Conservation (phyloP, 345 rosid genomes). For the Moringa oleifera region DNA sequence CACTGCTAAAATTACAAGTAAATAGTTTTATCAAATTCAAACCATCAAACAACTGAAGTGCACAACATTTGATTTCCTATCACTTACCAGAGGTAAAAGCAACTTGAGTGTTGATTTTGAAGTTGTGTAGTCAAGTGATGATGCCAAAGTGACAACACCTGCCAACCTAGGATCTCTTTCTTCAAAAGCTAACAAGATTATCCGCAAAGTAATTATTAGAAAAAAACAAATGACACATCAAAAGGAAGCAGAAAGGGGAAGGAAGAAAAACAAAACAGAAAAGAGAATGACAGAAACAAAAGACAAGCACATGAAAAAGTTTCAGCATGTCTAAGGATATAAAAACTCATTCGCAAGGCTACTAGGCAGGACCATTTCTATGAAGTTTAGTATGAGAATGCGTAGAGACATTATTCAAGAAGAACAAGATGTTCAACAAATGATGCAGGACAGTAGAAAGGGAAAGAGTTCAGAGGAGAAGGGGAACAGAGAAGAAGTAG, state of each 20-base stretch:
- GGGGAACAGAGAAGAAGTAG: no score
- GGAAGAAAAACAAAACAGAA: not conserved
- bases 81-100: constrained; percentile 85
- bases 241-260: not conserved
- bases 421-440: no score
- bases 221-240: not conserved
- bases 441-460: no score
- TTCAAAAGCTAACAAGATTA: constrained; percentile 60
- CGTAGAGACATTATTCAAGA: no score
- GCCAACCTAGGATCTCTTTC: constrained; percentile 64
- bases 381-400: no score
- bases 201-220: no score
- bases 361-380: no score
- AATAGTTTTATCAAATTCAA: constrained; percentile 9
- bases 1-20: constrained; percentile 4
- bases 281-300: not conserved
- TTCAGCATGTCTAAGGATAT: not conserved
- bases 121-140: constrained; percentile 84
- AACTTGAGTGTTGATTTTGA: constrained; percentile 79
- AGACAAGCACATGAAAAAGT: no score
- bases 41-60: constrained; percentile 7
- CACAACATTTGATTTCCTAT: constrained; percentile 1
- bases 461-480: no score
- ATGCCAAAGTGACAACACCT: constrained; percentile 78
- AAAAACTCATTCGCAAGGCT: not conserved